A percentile compares a stretch with the other conserved stretches of the same genome.
These are phyloP conservation scores for Phaseolus lunatus DNA, from an alignment of 306 rosid genomes.

Conservation along the genomic window DNA sequence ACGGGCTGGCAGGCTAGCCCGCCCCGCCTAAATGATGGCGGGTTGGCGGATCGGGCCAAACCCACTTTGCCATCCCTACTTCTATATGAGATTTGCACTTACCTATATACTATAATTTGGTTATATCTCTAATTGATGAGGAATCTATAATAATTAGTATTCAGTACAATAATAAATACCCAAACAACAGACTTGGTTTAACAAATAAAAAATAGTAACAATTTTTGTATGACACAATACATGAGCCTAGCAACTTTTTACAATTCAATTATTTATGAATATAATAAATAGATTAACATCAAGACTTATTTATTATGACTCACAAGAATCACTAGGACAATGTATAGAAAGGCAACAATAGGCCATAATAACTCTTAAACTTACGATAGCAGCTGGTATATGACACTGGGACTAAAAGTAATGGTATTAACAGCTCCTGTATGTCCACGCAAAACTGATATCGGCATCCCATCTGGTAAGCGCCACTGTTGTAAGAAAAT, in stretches of 20 bases:
- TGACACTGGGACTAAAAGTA: conserved; percentile 81
- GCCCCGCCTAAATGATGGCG: no score
- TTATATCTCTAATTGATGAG: no score
- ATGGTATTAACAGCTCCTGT: conserved; percentile 86
- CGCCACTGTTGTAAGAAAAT: conserved; percentile 74
- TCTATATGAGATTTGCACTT: no score
- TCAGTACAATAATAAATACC: background rate
- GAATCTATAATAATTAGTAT: background rate
- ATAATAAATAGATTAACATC: conserved; percentile 28
- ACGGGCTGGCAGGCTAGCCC: no score
- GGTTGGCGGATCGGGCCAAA: no score
- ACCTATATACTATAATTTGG: no score
- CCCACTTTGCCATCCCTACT: no score
- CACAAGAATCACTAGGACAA: conserved; percentile 20
- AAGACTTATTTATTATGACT: background rate
- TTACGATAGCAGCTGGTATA: conserved; percentile 84
- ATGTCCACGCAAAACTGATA: conserved; percentile 91
- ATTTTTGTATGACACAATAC: background rate
- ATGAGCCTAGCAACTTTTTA: conserved; percentile 4
- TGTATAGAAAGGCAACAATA: conserved; percentile 33
- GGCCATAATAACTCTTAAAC: conserved; percentile 46
- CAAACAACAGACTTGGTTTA: background rate
- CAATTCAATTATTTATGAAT: conserved; percentile 20
- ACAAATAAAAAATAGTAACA: conserved; percentile 2
- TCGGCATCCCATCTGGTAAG: conserved; percentile 86